phyloP scores from a whole-genome alignment of 1,284 basidiomycete genomes.

The Leccinum pachyderme region DNA sequence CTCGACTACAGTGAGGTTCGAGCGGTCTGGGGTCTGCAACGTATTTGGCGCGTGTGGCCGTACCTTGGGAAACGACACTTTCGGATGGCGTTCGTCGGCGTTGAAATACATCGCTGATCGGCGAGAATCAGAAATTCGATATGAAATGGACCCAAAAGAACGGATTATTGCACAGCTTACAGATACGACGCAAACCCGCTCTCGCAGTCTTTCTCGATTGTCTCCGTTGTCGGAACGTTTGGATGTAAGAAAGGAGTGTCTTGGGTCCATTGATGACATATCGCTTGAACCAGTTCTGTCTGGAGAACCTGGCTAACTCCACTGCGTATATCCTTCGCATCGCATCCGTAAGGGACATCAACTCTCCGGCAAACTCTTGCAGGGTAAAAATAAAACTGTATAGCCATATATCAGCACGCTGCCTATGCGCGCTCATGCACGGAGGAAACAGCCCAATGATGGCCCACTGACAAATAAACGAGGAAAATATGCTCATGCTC shows the following conservation, averaged over 20 bases:
- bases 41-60: conserved; percentile 82
- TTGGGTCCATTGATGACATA: conserved; percentile 30
- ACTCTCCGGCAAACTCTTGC: conserved; percentile 86
- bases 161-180: conserved; percentile 35
- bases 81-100: conserved; percentile 49
- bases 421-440: background rate
- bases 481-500: conserved; percentile 73
- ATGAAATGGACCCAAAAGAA: conserved; percentile 6
- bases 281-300: conserved; percentile 42
- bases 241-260: conserved; percentile 23
- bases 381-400: conserved; percentile 88
- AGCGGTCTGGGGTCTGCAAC: conserved; percentile 69
- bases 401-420: conserved; percentile 6
- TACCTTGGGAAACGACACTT: conserved; percentile 80
- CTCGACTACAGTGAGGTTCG: conserved; percentile 56
- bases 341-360: conserved; percentile 78
- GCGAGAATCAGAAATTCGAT: conserved; percentile 7
- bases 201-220: conserved; percentile 13
- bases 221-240: conserved; percentile 15
- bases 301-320: conserved; percentile 48
- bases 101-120: conserved; percentile 60
- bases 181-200: conserved; percentile 35
- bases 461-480: conserved; percentile 78
- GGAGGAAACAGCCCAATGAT: background rate
- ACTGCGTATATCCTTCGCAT: conserved; percentile 71